phyloP scores from a whole-genome alignment of 176 grass and related monocot genomes.

The Dactylis glomerata region DNA sequence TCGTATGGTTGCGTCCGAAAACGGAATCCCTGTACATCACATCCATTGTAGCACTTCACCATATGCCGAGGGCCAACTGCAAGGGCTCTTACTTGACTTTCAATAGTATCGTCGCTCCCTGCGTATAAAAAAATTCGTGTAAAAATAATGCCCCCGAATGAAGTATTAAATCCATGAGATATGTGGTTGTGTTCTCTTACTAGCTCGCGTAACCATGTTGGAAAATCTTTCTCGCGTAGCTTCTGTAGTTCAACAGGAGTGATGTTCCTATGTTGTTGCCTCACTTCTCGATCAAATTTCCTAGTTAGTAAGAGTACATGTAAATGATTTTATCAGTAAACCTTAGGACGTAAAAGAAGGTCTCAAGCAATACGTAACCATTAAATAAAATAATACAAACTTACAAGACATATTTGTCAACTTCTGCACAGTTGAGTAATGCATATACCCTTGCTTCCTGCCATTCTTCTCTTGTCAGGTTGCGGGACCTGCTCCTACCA shows the following conservation, averaged over 20 bases:
- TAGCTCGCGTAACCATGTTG: background rate
- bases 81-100: background rate
- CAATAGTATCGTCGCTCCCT: background rate
- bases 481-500: background rate
- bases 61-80: too few relatives aligned
- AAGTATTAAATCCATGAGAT: background rate
- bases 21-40: too few relatives aligned
- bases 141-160: background rate
- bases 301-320: background rate
- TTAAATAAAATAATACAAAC: background rate
- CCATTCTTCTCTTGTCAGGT: background rate
- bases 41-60: too few relatives aligned
- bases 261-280: background rate
- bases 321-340: background rate
- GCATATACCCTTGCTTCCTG: conserved; percentile 15
- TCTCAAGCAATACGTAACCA: too few relatives aligned
- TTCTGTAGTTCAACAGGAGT: background rate
- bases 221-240: background rate
- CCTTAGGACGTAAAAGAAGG: background rate
- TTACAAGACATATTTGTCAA: conserved; percentile 18
- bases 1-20: too few relatives aligned
- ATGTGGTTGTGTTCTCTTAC: background rate
- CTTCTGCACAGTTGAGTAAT: conserved; percentile 13
- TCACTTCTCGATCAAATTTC: conserved; percentile 15
- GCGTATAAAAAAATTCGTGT: background rate